phyloP scores from a whole-genome alignment of 257 asterid species.

The Solanum virginianum region DNA sequence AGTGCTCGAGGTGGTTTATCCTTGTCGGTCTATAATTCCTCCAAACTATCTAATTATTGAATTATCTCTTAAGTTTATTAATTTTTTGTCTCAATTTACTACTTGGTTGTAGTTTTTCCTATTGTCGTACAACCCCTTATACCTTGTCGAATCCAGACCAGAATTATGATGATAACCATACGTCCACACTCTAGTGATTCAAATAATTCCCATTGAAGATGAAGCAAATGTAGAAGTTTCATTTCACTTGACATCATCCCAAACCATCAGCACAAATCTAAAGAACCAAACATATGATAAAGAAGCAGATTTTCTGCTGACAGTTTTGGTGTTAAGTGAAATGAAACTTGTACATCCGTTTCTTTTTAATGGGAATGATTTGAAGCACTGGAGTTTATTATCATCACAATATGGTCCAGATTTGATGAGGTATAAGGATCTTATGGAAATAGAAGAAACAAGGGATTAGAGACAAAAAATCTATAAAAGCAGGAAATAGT shows the following conservation, averaged over 20 bases:
- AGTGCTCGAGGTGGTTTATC: slow-evolving; percentile 15
- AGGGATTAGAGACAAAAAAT: background rate
- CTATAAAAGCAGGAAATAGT: background rate
- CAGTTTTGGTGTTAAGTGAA: background rate
- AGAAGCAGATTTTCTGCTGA: background rate
- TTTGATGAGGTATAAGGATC: slow-evolving; percentile 13
- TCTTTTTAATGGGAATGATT: slow-evolving; percentile 17
- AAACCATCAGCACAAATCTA: background rate
- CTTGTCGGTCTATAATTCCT: slow-evolving; percentile 18
- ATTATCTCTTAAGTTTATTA: background rate
- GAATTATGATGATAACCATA: slow-evolving; percentile 7
- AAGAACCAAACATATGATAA: no score
- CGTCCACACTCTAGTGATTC: slow-evolving; percentile 9
- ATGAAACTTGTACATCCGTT: background rate
- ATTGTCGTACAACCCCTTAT: slow-evolving; percentile 13
- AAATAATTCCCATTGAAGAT: slow-evolving; percentile 26
- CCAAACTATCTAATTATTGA: slow-evolving; percentile 12
- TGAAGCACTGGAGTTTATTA: slow-evolving; percentile 14
- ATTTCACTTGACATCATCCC: background rate
- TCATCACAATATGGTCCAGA: background rate
- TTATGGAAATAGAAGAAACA: background rate
- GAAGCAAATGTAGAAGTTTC: background rate
- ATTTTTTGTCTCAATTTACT: background rate
- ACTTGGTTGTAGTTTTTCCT: background rate
- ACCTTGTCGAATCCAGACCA: background rate